Evolutionary conservation across 2,329 filamentous ascomycete genomes (phyloP), one percentile per base, ranked within the genome.

Genomic region (Aspergillus flavus): DNA sequence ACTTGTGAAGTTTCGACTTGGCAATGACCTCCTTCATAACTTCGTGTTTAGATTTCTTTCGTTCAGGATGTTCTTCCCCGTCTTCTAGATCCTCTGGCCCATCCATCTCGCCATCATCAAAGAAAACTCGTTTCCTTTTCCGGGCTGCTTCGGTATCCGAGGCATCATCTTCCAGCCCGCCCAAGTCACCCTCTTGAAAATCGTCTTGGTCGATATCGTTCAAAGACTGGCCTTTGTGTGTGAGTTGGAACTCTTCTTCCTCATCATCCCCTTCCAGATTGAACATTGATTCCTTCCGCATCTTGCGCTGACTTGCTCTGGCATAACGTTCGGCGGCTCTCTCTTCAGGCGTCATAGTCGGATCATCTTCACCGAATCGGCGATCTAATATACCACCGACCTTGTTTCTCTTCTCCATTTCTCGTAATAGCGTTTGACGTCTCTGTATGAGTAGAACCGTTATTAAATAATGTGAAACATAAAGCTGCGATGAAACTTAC

Each of bases 11-110:
- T 76, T 99, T 99, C 1, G 94, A 98, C 79, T 99, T 99, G 64
- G 94, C 92, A 69, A 99, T 97, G 65, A 99, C 86, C 78, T 99
- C 96, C 73, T 97, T 91, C 92, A 98, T 97, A 57, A 99, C 92
- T 78, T 99, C 95, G 59, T 95, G 91, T 80, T 97, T 98, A 3
- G 90, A 90, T 82, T 97, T 99, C 78, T 97, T 97, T 63, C 90
- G 86, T 71, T 94, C 91, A 0, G 93, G 93, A 66, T 89, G 81
- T 23, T 83, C 83, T 41, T 84, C 83, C 6, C 80, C 81, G 0
- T 82, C 83, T 3, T 82, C 84, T n/a, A 79, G 81, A 6, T 83
- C 82, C 5, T 75, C 73, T 19, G 57, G 61, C 1, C 74, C 74
- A 66, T 75, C 73, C 16, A 83, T 81, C 34, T 78, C 80, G 0